Conservation (phyloP, 2,329 filamentous ascomycete species). For the Cladosporium sp. region DNA sequence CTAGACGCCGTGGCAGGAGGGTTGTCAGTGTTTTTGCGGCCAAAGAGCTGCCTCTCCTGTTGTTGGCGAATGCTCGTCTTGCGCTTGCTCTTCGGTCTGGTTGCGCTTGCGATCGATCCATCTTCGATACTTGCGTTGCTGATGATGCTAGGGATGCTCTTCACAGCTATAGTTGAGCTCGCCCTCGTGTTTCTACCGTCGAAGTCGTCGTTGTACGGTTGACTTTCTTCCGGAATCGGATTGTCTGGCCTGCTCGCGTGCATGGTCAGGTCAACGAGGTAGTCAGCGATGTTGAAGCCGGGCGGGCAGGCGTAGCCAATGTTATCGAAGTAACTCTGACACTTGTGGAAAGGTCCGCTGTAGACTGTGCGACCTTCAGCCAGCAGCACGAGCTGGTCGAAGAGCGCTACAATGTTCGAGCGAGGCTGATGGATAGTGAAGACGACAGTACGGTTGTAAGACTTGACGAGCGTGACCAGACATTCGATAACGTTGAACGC, state of each 20-base stretch:
- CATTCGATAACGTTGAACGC: conserved; percentile 98
- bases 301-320: conserved; percentile 90
- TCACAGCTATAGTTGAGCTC: conserved; percentile 81
- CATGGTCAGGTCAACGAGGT: conserved; percentile 96
- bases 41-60: conserved; percentile 87
- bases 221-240: conserved; percentile 49
- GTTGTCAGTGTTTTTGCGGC: conserved; percentile 62
- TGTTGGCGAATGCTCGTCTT: conserved; percentile 75
- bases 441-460: conserved; percentile 92
- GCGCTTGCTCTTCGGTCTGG: conserved; percentile 63
- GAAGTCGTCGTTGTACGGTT: conserved; percentile 47
- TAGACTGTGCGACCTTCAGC: conserved; percentile 88
- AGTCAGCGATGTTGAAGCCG: conserved; percentile 98
- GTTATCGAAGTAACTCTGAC: conserved; percentile 85
- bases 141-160: conserved; percentile 78
- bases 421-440: conserved; percentile 98
- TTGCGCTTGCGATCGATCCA: conserved; percentile 50
- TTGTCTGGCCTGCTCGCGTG: conserved; percentile 64
- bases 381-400: conserved; percentile 86
- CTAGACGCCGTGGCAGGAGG: conserved; percentile 34
- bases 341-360: conserved; percentile 81
- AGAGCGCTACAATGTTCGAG: conserved; percentile 96
- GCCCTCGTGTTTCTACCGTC: conserved; percentile 66
- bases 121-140: conserved; percentile 61
- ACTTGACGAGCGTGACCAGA: conserved; percentile 88